Evolutionary conservation across 1,284 basidiomycete genomes (phyloP), one percentile per base, ranked within the genome.

Genomic region (Sanghuangporus baumii): DNA sequence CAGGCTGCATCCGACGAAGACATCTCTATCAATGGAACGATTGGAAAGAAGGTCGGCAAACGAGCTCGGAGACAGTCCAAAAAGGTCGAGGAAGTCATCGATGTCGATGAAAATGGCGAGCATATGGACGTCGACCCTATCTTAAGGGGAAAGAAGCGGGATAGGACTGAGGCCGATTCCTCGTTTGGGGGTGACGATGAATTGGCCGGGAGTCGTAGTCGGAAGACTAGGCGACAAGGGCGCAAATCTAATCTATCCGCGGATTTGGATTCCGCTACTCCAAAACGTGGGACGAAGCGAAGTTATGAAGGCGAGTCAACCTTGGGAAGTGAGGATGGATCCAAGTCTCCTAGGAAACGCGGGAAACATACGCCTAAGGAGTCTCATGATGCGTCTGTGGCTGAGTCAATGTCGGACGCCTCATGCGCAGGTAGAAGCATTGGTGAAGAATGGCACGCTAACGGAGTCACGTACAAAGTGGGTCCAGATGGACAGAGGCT

Each of bases 381-480:
- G 2, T 60, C 59, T 9, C 70, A 73, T 9, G 72, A 64, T 31
- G 57, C 56, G 38, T 80, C 76, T 1, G 74, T 79, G 70, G 80
- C 80, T 37, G 80, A 77, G 12, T 82, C 81, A 18, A 47, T 38
- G 6, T 74, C 71, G 56, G 80, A 83, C 66, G 74, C 80, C 14
- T 74, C 80, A 38, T 82, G 82, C 65, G 80, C 77, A 65, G 80
- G 81, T 37, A 81, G 83, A 52, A 80, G 75, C 62, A 79, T 88
- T 63, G 89, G 89, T 20, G 89, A 92, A 51, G 81, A 86, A 71
- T 92, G 89, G 89, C 83, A 86, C 65, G 80, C 74, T 34, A 84
- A 86, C 67, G 88, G 86, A 46, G 75, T 87, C 36, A 76, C 74
- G 58, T 91, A 82, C 74, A 91, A 88, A 74, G 82, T 91, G 61